Conservation (phyloP, 495 filamentous ascomycete species). For the Rhizodiscina lignyota region DNA sequence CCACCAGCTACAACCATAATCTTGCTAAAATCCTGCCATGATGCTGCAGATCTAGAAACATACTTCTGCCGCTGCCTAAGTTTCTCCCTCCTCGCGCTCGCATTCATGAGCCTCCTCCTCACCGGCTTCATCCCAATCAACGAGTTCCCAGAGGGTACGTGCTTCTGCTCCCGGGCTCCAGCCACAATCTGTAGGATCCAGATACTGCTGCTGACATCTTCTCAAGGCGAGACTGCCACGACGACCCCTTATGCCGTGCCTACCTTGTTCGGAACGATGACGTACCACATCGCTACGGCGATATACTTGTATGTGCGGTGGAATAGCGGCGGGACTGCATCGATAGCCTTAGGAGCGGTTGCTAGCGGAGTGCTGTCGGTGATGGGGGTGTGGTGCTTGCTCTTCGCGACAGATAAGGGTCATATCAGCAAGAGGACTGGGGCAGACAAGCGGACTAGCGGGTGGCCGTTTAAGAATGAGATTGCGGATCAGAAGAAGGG, state of each 20-base stretch:
- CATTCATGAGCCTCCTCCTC: slow-evolving; percentile 45
- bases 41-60: slow-evolving; percentile 45
- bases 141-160: slow-evolving; percentile 20
- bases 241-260: slow-evolving; percentile 55
- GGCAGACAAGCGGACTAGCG: slow-evolving; percentile 61
- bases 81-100: slow-evolving; percentile 47
- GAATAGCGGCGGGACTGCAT: slow-evolving; percentile 29
- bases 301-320: slow-evolving; percentile 57
- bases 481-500: slow-evolving; percentile 43
- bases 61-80: slow-evolving; percentile 62
- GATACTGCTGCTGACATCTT: too few species aligned
- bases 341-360: slow-evolving; percentile 36
- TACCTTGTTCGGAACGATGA: slow-evolving; percentile 43
- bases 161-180: background rate
- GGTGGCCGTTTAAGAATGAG: slow-evolving; percentile 69
- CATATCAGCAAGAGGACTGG: slow-evolving; percentile 54
- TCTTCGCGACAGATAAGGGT: slow-evolving; percentile 52
- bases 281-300: slow-evolving; percentile 44
- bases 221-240: slow-evolving; percentile 31
- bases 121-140: slow-evolving; percentile 64
- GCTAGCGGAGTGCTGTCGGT: slow-evolving; percentile 36
- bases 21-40: background rate
- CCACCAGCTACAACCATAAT: too few species aligned
- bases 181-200: too few species aligned
- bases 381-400: slow-evolving; percentile 53